These are phyloP conservation scores for Oryza longistaminata DNA, from an alignment of 176 grass and related monocot genomes.

Conservation along the genomic window DNA sequence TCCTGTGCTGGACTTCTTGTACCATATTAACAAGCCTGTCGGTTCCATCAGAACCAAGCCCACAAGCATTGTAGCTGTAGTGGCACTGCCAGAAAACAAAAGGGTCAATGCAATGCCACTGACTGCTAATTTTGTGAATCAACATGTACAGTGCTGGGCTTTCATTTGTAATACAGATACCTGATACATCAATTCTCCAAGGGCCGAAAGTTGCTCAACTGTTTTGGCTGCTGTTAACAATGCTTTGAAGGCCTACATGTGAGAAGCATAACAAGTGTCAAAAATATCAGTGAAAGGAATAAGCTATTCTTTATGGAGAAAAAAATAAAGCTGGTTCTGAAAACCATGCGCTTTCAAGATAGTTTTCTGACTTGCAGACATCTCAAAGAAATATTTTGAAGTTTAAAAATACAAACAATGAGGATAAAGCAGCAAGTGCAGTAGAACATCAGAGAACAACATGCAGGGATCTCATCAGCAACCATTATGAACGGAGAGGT, in stretches of 20 bases:
- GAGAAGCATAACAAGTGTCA: constrained; percentile 26
- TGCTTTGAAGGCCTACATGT: constrained; percentile 74
- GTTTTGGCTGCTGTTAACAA: constrained; percentile 79
- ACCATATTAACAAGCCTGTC: constrained; percentile 90
- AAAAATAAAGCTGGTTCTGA: background rate
- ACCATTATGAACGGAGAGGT: background rate
- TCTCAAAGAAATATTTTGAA: background rate
- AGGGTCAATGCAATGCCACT: background rate
- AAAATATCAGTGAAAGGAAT: background rate
- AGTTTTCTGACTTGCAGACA: background rate
- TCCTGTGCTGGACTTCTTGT: constrained; percentile 89
- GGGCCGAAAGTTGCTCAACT: constrained; percentile 83
- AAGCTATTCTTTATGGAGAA: background rate
- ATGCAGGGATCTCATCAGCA: background rate
- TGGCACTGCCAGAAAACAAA: constrained; percentile 64
- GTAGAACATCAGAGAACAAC: background rate
- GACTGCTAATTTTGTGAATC: background rate
- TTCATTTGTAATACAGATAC: constrained; percentile 31
- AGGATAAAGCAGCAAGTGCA: background rate
- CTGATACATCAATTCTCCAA: constrained; percentile 97
- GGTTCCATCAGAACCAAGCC: constrained; percentile 83
- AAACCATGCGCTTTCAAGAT: background rate
- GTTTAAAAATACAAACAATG: background rate
- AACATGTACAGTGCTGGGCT: background rate
- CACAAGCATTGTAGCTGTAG: constrained; percentile 91